These are phyloP conservation scores for Flaveria sonorensis DNA, from an alignment of 129 eudicot species.

Conservation along the genomic window DNA sequence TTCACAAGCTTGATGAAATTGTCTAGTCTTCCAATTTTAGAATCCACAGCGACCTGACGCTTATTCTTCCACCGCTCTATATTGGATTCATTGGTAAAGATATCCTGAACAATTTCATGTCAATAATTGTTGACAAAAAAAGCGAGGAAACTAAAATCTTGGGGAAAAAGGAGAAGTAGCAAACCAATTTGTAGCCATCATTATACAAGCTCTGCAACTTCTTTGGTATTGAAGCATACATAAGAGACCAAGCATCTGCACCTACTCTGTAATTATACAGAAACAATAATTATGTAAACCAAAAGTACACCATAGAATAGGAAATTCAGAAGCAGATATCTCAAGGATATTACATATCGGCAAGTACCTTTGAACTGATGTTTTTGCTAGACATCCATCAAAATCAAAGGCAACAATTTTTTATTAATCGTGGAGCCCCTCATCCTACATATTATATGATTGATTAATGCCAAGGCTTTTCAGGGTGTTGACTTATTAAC, in stretches of 20 bases:
- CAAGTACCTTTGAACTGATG: slow-evolving; percentile 73
- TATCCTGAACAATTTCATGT: slow-evolving; percentile 48
- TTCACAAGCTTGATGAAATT: slow-evolving; percentile 64
- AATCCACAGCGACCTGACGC: slow-evolving; percentile 92
- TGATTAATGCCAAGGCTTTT: slow-evolving; percentile 21
- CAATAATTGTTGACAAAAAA: neutral
- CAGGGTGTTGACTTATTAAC: neutral
- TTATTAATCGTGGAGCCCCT: slow-evolving; percentile 69
- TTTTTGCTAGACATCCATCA: slow-evolving; percentile 97
- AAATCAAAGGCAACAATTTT: slow-evolving; percentile 98
- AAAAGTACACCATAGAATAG: neutral
- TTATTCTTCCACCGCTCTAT: slow-evolving; percentile 96
- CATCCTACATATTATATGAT: slow-evolving; percentile 56
- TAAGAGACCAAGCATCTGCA: slow-evolving; percentile 93
- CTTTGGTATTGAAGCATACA: slow-evolving; percentile 91
- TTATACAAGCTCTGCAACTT: slow-evolving; percentile 77
- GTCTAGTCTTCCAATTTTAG: slow-evolving; percentile 87
- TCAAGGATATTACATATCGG: neutral
- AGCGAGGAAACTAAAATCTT: slow-evolving; percentile 9
- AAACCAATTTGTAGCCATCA: slow-evolving; percentile 90
- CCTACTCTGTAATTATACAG: slow-evolving; percentile 62
- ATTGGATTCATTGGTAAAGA: slow-evolving; percentile 90
- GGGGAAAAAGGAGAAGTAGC: neutral
- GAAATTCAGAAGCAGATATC: neutral
- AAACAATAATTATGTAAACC: neutral